Conservation (phyloP, 139 green algal genomes). For the Trebouxia sp. region DNA sequence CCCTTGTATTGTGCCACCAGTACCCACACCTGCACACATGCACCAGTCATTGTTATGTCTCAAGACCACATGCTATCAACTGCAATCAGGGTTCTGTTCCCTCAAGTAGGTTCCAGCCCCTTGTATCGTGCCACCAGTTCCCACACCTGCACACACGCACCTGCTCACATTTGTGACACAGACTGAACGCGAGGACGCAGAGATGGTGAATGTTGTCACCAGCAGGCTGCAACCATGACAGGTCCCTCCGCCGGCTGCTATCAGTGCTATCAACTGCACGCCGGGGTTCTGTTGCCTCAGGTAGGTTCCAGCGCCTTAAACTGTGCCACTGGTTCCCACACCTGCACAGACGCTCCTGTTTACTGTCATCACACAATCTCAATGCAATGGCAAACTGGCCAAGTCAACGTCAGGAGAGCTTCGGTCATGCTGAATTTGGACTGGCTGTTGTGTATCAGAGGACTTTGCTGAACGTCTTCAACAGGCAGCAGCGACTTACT, state of each 20-base stretch:
- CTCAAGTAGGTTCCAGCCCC: constrained; percentile 91
- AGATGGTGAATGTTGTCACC: no score
- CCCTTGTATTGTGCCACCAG: constrained; percentile 96
- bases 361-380: no score
- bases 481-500: no score
- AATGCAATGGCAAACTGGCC: no score
- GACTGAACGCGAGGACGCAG: no score
- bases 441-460: no score
- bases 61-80: no score
- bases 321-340: constrained; percentile 97
- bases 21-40: constrained; percentile 81
- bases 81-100: constrained; percentile 88
- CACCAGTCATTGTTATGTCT: not conserved
- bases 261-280: constrained; percentile 62
- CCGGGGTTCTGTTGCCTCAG: constrained; percentile 92
- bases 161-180: no score
- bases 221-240: no score
- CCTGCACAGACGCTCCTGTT: constrained; percentile 43
- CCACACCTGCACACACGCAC: constrained; percentile 68
- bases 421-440: no score
- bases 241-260: constrained; percentile 92
- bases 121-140: constrained; percentile 97
- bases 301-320: constrained; percentile 90
- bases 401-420: no score
- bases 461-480: no score